Percentiles rank a stretch among this genome's conserved stretches.
Evolutionary conservation across 371 early-diverging fungal species (phyloP).

Genomic region (Mortierella sp.): DNA sequence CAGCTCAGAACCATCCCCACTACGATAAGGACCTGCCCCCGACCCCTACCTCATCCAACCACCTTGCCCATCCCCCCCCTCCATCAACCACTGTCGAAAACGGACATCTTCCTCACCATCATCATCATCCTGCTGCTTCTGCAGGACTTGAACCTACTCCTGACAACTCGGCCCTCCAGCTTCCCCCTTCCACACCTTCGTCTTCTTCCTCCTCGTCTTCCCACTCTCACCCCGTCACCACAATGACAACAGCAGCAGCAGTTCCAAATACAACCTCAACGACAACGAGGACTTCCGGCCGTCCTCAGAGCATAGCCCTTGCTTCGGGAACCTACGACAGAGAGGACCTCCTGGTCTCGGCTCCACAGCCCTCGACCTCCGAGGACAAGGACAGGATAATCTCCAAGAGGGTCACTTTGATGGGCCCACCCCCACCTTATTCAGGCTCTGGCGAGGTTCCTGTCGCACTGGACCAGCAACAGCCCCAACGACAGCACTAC

Average conservation of each 20-base stretch:
- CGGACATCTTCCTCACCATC: constrained; percentile 10
- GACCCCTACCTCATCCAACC: constrained; percentile 52
- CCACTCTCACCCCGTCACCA: constrained; percentile 11
- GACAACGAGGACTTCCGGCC: constrained; percentile 8
- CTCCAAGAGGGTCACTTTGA: constrained; percentile 39
- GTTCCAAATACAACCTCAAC: background rate
- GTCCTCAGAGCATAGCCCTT: constrained; percentile 37
- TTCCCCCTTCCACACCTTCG: constrained; percentile 22
- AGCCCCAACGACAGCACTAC: background rate
- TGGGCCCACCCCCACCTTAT: constrained; percentile 45
- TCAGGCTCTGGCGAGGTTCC: constrained; percentile 4
- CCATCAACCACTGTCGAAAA: background rate
- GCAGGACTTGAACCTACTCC: constrained; percentile 41
- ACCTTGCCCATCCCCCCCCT: constrained; percentile 19
- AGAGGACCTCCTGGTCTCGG: constrained; percentile 21
- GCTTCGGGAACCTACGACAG: constrained; percentile 20
- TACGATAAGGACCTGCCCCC: constrained; percentile 56
- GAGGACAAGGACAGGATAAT: constrained; percentile 25
- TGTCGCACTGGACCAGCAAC: constrained; percentile 2
- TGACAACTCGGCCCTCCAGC: constrained; percentile 38
- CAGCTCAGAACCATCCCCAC: constrained; percentile 27
- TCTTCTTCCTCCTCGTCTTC: constrained; percentile 22
- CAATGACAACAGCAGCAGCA: background rate
- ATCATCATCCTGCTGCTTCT: constrained; percentile 8
- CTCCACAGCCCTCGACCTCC: constrained; percentile 8